Conservation (phyloP, 495 filamentous ascomycete species). For the Clavariopsis aquatica region DNA sequence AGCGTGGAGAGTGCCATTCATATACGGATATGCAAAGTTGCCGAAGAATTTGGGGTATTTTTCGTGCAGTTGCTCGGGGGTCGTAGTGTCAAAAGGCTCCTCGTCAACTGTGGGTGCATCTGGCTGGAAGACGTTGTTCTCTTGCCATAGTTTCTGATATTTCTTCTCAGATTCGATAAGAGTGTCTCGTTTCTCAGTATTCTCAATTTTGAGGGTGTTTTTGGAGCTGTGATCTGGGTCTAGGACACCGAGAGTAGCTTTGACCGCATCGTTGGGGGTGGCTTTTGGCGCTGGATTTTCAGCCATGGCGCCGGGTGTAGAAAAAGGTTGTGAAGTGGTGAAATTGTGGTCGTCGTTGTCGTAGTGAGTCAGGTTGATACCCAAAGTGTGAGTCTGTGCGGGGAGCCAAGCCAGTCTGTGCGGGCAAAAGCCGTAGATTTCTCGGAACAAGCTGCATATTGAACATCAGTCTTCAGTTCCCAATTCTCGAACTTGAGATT, state of each 20-base stretch:
- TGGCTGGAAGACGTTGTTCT: constrained; percentile 75
- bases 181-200: constrained; percentile 86
- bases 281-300: constrained; percentile 5
- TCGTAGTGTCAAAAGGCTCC: constrained; percentile 68
- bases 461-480: constrained; percentile 2
- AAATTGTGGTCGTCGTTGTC: neutral
- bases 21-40: constrained; percentile 67
- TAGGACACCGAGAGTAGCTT: constrained; percentile 58
- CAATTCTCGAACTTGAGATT: neutral
- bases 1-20: constrained; percentile 92
- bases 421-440: neutral
- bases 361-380: neutral
- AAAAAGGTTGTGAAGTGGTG: neutral
- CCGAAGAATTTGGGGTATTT: constrained; percentile 87
- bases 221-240: constrained; percentile 63
- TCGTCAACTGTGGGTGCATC: constrained; percentile 78
- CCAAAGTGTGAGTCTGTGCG: too few species aligned
- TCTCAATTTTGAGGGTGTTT: constrained; percentile 74
- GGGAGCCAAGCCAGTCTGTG: constrained; percentile 1
- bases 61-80: constrained; percentile 70
- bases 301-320: constrained; percentile 13
- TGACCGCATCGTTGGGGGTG: constrained; percentile 49
- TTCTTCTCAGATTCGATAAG: constrained; percentile 87
- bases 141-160: constrained; percentile 85
- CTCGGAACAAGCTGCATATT: neutral